Evolutionary conservation across 1,284 basidiomycete genomes (phyloP).

Genomic region (Xerocomus nothofagi): DNA sequence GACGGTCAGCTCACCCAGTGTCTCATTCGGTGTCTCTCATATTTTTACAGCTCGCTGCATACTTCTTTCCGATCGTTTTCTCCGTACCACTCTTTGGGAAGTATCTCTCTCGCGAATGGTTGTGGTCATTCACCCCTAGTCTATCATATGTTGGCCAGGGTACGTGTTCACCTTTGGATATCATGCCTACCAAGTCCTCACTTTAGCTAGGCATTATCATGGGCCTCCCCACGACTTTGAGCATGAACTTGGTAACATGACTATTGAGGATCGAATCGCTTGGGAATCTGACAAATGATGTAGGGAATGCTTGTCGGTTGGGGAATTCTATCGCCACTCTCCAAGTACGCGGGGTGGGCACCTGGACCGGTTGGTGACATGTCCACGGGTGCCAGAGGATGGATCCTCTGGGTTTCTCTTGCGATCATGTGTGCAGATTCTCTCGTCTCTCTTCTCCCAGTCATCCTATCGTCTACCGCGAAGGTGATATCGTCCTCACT

Average conservation of each 20-base stretch:
- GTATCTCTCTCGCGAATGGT: constrained; percentile 84
- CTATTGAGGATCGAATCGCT: neutral
- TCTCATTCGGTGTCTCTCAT: constrained; percentile 5
- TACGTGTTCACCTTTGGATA: constrained; percentile 28
- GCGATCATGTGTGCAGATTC: constrained; percentile 96
- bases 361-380: constrained; percentile 87
- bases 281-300: constrained; percentile 1
- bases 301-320: constrained; percentile 95
- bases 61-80: constrained; percentile 90
- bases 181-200: neutral
- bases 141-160: constrained; percentile 91
- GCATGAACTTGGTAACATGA: constrained; percentile 79
- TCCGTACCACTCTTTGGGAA: constrained; percentile 88
- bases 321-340: constrained; percentile 86
- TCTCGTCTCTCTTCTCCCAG: constrained; percentile 79
- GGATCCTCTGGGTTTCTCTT: constrained; percentile 93
- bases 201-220: constrained; percentile 84
- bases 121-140: constrained; percentile 94
- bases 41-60: constrained; percentile 61
- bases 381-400: constrained; percentile 81
- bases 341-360: constrained; percentile 85
- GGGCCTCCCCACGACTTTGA: constrained; percentile 92
- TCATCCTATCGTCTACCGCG: constrained; percentile 52
- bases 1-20: constrained; percentile 54
- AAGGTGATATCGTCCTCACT: constrained; percentile 39